These are phyloP conservation scores for Theobroma cacao DNA, from an alignment of 345 rosid genomes.

Conservation along the genomic window DNA sequence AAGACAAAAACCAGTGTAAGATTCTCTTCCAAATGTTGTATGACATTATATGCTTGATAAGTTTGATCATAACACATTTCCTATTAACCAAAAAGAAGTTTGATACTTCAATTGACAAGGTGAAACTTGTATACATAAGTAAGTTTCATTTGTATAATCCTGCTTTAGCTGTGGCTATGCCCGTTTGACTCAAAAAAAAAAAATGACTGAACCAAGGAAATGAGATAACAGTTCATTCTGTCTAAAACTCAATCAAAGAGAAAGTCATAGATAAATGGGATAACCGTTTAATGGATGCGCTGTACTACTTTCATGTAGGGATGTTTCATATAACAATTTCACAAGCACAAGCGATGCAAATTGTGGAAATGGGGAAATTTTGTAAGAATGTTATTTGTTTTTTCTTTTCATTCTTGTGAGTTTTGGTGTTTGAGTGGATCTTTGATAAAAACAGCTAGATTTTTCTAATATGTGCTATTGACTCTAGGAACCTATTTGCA, in stretches of 20 bases:
- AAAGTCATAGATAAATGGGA: neutral
- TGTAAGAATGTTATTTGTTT: constrained; percentile 18
- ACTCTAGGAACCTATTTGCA: constrained; percentile 38
- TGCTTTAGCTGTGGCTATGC: neutral
- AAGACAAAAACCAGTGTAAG: neutral
- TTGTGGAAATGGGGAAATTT: no score
- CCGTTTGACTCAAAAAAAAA: no score
- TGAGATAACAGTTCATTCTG: neutral
- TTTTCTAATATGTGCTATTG: neutral
- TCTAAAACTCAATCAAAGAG: constrained; percentile 4
- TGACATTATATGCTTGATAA: neutral
- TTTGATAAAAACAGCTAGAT: neutral
- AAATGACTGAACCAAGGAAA: neutral
- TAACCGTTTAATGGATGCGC: neutral
- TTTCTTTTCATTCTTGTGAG: no score
- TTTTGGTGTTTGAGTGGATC: neutral
- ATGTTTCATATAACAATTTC: constrained; percentile 37
- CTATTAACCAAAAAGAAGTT: neutral
- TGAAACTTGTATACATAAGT: no score
- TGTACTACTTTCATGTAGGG: constrained; percentile 24
- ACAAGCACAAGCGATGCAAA: neutral
- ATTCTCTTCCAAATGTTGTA: neutral
- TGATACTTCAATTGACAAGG: no score
- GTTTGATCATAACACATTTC: no score
- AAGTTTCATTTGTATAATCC: neutral